Conservation (phyloP, 169 alveolate species). For the Prorocentrum cordatum region DNA sequence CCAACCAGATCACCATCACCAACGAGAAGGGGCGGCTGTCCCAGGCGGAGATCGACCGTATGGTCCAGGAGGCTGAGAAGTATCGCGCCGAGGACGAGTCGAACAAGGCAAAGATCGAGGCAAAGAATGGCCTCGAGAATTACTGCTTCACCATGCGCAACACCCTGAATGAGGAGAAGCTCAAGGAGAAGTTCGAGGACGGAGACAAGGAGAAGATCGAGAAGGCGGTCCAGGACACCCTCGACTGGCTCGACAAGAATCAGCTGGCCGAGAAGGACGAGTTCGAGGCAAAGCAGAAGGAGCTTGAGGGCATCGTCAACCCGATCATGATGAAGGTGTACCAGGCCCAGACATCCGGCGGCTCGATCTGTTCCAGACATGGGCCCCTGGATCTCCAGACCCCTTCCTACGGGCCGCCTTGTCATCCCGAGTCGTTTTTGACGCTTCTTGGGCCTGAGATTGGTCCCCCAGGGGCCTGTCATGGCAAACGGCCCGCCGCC, state of each 20-base stretch:
- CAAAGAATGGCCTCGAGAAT: slow-evolving; percentile 80
- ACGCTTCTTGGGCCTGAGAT: too few relatives aligned
- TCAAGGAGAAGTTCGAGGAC: slow-evolving; percentile 87
- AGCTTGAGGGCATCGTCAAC: slow-evolving; percentile 86
- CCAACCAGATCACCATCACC: slow-evolving; percentile 91
- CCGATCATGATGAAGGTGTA: slow-evolving; percentile 89
- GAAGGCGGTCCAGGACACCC: slow-evolving; percentile 83
- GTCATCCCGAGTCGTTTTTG: too few relatives aligned
- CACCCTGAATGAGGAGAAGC: slow-evolving; percentile 85
- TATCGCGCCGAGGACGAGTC: slow-evolving; percentile 91
- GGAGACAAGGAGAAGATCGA: slow-evolving; percentile 83
- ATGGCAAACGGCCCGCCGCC: too few relatives aligned
- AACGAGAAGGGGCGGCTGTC: slow-evolving; percentile 93
- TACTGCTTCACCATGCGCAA: slow-evolving; percentile 88
- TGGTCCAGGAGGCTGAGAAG: slow-evolving; percentile 89
- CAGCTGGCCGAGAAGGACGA: slow-evolving; percentile 89
- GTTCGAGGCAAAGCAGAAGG: slow-evolving; percentile 90
- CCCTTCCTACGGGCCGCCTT: too few relatives aligned
- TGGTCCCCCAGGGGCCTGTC: too few relatives aligned
- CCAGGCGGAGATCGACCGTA: slow-evolving; percentile 89
- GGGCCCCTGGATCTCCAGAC: too few relatives aligned
- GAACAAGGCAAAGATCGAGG: slow-evolving; percentile 84
- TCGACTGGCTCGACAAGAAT: slow-evolving; percentile 90
- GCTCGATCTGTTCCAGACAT: too few relatives aligned
- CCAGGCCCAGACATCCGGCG: too few relatives aligned